Percentiles rank a stretch among this genome's conserved stretches.
These are phyloP conservation scores for Scopulariopsis brevicaulis DNA, from an alignment of 2,329 filamentous ascomycete species.

Conservation along the genomic window DNA sequence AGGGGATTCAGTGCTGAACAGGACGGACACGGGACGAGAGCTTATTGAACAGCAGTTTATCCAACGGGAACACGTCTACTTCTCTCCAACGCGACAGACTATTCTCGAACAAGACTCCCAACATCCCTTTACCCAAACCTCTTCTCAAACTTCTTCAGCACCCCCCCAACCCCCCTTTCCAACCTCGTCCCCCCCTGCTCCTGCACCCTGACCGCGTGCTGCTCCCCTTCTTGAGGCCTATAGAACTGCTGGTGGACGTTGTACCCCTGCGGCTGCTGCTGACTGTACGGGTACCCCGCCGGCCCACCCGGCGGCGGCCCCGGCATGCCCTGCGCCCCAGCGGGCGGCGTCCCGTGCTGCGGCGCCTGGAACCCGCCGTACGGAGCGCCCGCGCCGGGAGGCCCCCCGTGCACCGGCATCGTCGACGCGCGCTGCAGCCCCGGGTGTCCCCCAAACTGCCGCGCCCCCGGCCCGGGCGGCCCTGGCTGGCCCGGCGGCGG, in stretches of 20 bases:
- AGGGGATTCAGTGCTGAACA: no score
- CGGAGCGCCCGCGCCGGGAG: slow-evolving; percentile 24
- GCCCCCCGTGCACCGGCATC: slow-evolving; percentile 26
- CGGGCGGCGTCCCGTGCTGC: slow-evolving; percentile 13
- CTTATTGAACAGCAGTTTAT: no score
- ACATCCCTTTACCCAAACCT: slow-evolving; percentile 40
- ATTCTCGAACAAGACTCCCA: no score
- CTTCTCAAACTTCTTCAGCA: slow-evolving; percentile 73
- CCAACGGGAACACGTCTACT: no score
- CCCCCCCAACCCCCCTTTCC: slow-evolving; percentile 59
- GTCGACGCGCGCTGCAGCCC: slow-evolving; percentile 35
- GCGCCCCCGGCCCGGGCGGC: slow-evolving; percentile 15
- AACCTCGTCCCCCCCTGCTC: slow-evolving; percentile 26
- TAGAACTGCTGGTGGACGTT: slow-evolving; percentile 59
- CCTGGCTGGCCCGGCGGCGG: slow-evolving; percentile 31
- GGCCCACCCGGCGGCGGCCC: slow-evolving; percentile 40
- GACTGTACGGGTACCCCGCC: slow-evolving; percentile 35
- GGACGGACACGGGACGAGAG: no score
- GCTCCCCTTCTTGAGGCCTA: slow-evolving; percentile 53
- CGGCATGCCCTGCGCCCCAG: slow-evolving; percentile 10
- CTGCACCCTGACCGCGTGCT: slow-evolving; percentile 30
- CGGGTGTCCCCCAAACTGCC: slow-evolving; percentile 18
- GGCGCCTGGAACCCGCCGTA: slow-evolving; percentile 20
- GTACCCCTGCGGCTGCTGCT: slow-evolving; percentile 31
- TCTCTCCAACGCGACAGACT: no score